Evolutionary conservation across 2,329 filamentous ascomycete genomes (phyloP).

Genomic region (Exophiala oligosperma): DNA sequence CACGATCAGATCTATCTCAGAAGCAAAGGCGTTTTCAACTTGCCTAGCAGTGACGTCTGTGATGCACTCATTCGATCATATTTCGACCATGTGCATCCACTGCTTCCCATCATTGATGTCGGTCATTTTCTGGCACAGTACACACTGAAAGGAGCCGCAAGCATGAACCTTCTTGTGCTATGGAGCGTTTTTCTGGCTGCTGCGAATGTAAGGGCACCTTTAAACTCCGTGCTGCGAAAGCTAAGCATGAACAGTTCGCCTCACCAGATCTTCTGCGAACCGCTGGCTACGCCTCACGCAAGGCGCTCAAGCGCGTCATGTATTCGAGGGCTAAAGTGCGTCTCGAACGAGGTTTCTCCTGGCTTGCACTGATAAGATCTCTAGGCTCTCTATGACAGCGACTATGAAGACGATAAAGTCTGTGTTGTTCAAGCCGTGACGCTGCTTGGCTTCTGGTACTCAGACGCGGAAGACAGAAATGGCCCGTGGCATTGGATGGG

Average conservation of each 20-base stretch:
- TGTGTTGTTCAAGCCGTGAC: constrained; percentile 83
- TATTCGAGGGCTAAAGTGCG: constrained; percentile 74
- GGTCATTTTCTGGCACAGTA: constrained; percentile 4
- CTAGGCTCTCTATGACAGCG: constrained; percentile 86
- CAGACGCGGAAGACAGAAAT: constrained; percentile 93
- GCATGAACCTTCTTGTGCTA: constrained; percentile 31
- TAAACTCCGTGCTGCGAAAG: too few species aligned
- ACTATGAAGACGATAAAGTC: constrained; percentile 88
- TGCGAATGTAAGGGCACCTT: constrained; percentile 59
- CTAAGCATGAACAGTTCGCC: constrained; percentile 29
- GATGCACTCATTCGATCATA: background rate
- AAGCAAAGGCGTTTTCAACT: background rate
- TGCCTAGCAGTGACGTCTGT: background rate
- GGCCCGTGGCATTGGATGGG: constrained; percentile 99
- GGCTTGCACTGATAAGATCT: constrained; percentile 48
- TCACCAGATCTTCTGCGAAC: constrained; percentile 27
- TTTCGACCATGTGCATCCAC: background rate
- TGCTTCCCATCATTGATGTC: background rate
- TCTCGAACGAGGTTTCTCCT: constrained; percentile 61
- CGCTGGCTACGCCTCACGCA: constrained; percentile 37
- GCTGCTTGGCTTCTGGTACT: constrained; percentile 96
- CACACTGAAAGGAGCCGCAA: background rate
- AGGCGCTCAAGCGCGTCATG: constrained; percentile 61
- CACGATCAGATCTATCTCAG: background rate
- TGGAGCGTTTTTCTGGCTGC: constrained; percentile 52